phyloP scores from a whole-genome alignment of 306 rosid species.

The Cercis canadensis region DNA sequence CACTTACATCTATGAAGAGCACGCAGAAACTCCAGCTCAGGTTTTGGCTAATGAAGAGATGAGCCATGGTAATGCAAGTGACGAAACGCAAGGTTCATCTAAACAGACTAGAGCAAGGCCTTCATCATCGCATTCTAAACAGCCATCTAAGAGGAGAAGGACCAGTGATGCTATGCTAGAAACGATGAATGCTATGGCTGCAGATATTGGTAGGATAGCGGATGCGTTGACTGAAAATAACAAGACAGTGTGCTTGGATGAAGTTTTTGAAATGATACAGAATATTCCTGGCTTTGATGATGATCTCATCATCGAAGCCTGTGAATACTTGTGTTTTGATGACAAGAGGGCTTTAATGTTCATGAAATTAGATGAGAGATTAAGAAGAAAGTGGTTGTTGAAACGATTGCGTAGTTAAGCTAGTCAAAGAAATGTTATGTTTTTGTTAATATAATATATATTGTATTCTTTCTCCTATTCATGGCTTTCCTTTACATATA shows the following conservation, averaged over 20 bases:
- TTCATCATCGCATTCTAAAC: slow-evolving; percentile 56
- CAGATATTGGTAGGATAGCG: slow-evolving; percentile 56
- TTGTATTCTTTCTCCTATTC: slow-evolving; percentile 24
- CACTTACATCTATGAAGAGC: slow-evolving; percentile 38
- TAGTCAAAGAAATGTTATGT: slow-evolving; percentile 14
- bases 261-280: slow-evolving; percentile 59
- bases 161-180: slow-evolving; percentile 46
- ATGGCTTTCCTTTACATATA: neutral
- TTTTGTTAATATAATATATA: neutral
- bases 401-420: slow-evolving; percentile 48
- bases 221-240: slow-evolving; percentile 55
- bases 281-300: slow-evolving; percentile 59
- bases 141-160: slow-evolving; percentile 49
- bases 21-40: slow-evolving; percentile 47
- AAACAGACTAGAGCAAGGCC: slow-evolving; percentile 59
- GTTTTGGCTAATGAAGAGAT: slow-evolving; percentile 34
- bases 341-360: slow-evolving; percentile 61
- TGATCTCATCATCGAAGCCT: slow-evolving; percentile 62
- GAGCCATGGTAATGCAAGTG: slow-evolving; percentile 47
- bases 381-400: slow-evolving; percentile 62
- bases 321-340: slow-evolving; percentile 58
- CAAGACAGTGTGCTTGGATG: slow-evolving; percentile 46
- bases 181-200: slow-evolving; percentile 63
- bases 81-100: slow-evolving; percentile 54
- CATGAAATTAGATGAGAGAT: slow-evolving; percentile 55